Evolutionary conservation across 805 yeast genomes (phyloP), one percentile per base, ranked within the genome.

Genomic region (Yamadazyma sp.): DNA sequence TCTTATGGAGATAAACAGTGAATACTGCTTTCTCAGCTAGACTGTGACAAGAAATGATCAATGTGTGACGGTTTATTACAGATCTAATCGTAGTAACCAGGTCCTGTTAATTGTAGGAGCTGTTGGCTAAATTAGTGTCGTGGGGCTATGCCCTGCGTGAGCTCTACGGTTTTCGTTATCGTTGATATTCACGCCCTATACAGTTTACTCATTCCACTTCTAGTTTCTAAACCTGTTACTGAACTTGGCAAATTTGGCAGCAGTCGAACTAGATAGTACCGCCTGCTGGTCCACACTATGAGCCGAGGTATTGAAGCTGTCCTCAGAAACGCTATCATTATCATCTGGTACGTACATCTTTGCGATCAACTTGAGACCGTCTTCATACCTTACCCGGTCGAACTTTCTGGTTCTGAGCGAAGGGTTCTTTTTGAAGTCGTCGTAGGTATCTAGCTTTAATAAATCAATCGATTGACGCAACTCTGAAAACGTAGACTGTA

Each of bases 391-490:
- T 32, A 91, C 73, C 39, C 90, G 75, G 45, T 84, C 87, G 53
- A 79, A 90, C 45, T 80, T 78, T 34, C 72, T 57, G 62, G 64
- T 59, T 45, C 73, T 55, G 44, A 54, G 59, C 3, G 63, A 46
- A 3, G 70, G 57, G 48, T 65, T 65, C 46, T 82, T 78, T 48
- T 68, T 73, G 59, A 80, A 88, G 25, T 77, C 84, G 19, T 80
- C 85, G 40, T 75, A 63, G 44, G 77, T 74, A 10, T 84, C 86
- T 15, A 75, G 70, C 47, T 77, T 73, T 47, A 93, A 64, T 41
- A 91, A 62, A 44, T 82, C 82, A 19, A 91, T 78, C 39, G 84
- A 76, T 62, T 91, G 97, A 46, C 89, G 75, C 40, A 90, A 71
- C 50, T 85, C 93, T 5, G 79, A 71, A 48, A 88, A 84, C 32